A percentile compares a stretch with the other conserved stretches of the same genome.
Conservation (phyloP, 352 stramenopile species). For the Phytophthora tentaculata region DNA sequence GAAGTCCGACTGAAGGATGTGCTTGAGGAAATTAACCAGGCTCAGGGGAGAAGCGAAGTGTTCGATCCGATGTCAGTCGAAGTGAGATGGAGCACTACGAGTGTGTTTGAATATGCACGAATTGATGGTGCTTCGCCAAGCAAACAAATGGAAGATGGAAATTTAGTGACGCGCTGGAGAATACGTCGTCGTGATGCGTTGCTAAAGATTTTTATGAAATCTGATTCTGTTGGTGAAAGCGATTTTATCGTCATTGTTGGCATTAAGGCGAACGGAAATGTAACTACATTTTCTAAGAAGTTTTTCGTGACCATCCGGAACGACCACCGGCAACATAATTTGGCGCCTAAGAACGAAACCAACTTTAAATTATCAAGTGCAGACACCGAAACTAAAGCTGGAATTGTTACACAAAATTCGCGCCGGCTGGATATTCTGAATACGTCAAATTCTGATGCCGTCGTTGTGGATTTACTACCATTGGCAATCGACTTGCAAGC, state of each 20-base stretch:
- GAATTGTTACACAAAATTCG: not conserved
- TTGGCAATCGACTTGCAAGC: conserved; percentile 14
- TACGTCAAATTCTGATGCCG: not conserved
- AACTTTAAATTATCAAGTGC: not conserved
- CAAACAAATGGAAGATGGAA: conserved; percentile 4
- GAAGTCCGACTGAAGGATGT: conserved; percentile 24
- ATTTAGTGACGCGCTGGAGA: conserved; percentile 29
- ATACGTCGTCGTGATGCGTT: conserved; percentile 20
- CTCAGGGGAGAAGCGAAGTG: not conserved
- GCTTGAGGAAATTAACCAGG: conserved; percentile 18
- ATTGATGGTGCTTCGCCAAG: conserved; percentile 26
- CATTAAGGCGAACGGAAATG: conserved; percentile 5
- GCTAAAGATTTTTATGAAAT: conserved; percentile 14
- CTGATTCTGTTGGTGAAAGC: conserved; percentile 14
- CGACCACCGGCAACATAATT: not conserved
- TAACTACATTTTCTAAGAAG: conserved; percentile 13
- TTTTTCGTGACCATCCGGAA: conserved; percentile 4
- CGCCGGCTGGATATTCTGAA: not conserved
- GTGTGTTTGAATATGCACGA: conserved; percentile 16
- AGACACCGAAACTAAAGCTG: not conserved
- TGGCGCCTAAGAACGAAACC: not conserved
- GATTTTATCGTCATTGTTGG: conserved; percentile 19
- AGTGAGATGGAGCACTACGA: conserved; percentile 15
- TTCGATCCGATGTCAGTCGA: conserved; percentile 30
- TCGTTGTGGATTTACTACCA: conserved; percentile 8